phyloP scores from a whole-genome alignment of 2,329 filamentous ascomycete genomes.

The Chrysosporium queenslandicum region DNA sequence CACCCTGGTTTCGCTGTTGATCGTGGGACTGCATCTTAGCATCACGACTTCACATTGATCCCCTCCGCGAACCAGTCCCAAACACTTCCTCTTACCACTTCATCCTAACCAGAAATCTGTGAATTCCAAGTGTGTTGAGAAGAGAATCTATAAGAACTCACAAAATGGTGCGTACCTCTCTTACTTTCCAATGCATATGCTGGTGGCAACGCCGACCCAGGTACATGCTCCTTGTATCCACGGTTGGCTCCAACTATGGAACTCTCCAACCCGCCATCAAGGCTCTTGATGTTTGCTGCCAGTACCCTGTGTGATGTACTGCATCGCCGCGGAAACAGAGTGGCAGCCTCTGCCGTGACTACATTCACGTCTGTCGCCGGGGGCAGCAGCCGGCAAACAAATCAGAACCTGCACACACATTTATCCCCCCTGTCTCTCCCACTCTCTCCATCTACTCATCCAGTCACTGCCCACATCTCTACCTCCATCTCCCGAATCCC shows the following conservation, averaged over 20 bases:
- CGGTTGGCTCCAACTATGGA: conserved; percentile 1
- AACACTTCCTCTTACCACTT: neutral
- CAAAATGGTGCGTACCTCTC: conserved; percentile 4
- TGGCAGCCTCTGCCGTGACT: neutral
- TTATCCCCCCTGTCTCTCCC: neutral
- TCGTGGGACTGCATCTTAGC: neutral
- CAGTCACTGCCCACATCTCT: neutral
- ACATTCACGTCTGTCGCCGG: neutral
- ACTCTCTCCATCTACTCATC: neutral
- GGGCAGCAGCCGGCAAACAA: neutral
- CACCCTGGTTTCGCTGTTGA: neutral
- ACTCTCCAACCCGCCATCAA: neutral
- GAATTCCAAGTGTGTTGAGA: neutral
- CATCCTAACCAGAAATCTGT: neutral
- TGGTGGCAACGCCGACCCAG: conserved; percentile 4
- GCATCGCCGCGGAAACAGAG: conserved; percentile 8
- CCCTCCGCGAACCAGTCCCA: neutral
- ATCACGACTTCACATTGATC: neutral
- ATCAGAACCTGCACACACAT: neutral
- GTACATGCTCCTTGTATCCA: neutral
- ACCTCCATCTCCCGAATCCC: neutral
- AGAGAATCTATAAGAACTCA: neutral
- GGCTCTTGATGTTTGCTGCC: neutral
- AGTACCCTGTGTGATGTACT: neutral
- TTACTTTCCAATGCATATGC: neutral